Percentiles rank a stretch among this genome's conserved stretches.
These are phyloP conservation scores for Tulasnella sp. DNA, from an alignment of 768 basidiomycete genomes.

Conservation along the genomic window DNA sequence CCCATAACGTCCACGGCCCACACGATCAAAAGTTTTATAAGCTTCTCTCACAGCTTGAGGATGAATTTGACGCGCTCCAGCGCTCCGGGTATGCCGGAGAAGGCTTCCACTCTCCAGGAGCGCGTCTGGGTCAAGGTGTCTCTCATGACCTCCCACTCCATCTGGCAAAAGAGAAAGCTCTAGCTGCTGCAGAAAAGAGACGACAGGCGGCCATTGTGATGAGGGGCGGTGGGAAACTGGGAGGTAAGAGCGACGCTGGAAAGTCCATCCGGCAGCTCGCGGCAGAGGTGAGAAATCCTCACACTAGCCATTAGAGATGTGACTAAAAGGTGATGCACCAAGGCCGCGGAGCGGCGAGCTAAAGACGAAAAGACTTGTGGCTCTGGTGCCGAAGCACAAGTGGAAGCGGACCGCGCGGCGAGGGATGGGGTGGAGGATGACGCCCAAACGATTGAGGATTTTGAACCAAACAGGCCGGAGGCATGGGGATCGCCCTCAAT, in stretches of 20 bases:
- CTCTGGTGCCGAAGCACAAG: constrained; percentile 42
- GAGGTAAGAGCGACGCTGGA: constrained; percentile 28
- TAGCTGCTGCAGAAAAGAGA: constrained; percentile 74
- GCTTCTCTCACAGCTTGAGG: constrained; percentile 57
- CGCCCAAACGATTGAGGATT: constrained; percentile 27
- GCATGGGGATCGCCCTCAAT: constrained; percentile 24
- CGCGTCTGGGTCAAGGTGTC: constrained; percentile 50
- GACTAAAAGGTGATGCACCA: neutral
- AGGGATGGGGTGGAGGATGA: constrained; percentile 50
- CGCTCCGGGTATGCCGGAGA: constrained; percentile 80
- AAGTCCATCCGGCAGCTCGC: constrained; percentile 61
- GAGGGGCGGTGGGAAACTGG: constrained; percentile 46
- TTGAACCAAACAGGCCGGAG: constrained; percentile 14
- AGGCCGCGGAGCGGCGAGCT: constrained; percentile 74
- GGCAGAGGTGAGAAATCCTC: constrained; percentile 43
- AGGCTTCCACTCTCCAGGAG: constrained; percentile 75
- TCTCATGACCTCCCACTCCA: constrained; percentile 59
- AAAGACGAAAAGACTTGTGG: constrained; percentile 68
- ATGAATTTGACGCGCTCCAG: constrained; percentile 73
- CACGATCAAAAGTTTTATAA: constrained; percentile 82
- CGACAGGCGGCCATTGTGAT: constrained; percentile 34
- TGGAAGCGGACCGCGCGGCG: constrained; percentile 59
- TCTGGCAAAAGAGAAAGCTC: constrained; percentile 51
- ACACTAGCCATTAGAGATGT: no score
- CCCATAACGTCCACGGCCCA: constrained; percentile 80